A percentile compares a stretch with the other conserved stretches of the same genome.
Conservation (phyloP, 2,329 filamentous ascomycete genomes). For the Amauroascus verrucosus region DNA sequence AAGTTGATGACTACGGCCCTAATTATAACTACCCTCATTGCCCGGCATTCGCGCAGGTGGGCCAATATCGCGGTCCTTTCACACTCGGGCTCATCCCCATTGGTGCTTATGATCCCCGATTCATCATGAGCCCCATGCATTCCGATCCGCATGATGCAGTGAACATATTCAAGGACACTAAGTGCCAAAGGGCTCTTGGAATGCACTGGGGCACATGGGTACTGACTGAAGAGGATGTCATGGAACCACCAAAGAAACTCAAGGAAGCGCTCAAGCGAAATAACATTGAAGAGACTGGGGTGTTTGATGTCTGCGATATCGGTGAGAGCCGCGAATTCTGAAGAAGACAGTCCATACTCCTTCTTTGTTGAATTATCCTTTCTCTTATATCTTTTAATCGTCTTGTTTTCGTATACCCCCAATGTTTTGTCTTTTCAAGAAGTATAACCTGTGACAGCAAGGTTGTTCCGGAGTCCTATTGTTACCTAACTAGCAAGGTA, state of each 20-base stretch:
- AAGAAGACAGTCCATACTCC: slow-evolving; percentile 21
- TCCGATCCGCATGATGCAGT: slow-evolving; percentile 78
- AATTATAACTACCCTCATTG: slow-evolving; percentile 60
- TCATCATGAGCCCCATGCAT: slow-evolving; percentile 70
- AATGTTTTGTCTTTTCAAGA: not conserved
- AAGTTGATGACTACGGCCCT: slow-evolving; percentile 60
- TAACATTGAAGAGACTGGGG: slow-evolving; percentile 57
- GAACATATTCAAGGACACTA: slow-evolving; percentile 78
- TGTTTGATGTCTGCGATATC: slow-evolving; percentile 76
- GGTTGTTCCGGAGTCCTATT: not conserved
- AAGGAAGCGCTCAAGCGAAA: slow-evolving; percentile 60
- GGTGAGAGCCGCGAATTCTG: slow-evolving; percentile 71
- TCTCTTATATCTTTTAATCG: not conserved
- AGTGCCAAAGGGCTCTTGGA: slow-evolving; percentile 64
- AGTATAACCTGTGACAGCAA: not conserved
- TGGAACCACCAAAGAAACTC: slow-evolving; percentile 68
- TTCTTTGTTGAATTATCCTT: not conserved
- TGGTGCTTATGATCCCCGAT: slow-evolving; percentile 61
- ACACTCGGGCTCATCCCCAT: slow-evolving; percentile 90
- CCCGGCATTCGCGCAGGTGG: slow-evolving; percentile 78
- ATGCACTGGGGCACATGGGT: slow-evolving; percentile 94
- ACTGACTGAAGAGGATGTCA: slow-evolving; percentile 70
- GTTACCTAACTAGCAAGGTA: not conserved
- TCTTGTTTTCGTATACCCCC: not conserved
- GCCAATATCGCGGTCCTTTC: slow-evolving; percentile 68